Base-by-base conservation (phyloP, 2,329 filamentous ascomycete species). In the Xylariales sp. region DNA sequence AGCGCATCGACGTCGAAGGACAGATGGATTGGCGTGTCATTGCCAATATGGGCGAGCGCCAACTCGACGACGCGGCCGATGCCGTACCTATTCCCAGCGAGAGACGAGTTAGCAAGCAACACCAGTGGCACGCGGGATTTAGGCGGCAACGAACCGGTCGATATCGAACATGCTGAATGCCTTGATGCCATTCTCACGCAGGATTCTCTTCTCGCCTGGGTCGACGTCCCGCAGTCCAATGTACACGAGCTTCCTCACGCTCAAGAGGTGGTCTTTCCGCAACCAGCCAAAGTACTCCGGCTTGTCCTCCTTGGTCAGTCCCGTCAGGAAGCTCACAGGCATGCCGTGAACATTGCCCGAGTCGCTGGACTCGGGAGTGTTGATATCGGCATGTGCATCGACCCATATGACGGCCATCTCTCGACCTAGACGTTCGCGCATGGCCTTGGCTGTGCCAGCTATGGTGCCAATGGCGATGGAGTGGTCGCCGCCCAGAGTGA, bases 111-210 rank as follows among this genome's bases (percentile, higher is more conserved):
- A 37, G 18, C 14, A 6, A 35, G 22, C 3, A 29, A 12, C 14
- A 31, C 2, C 4, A n/a, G 24, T 27, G 16, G 10, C 12, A 10
- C 4, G 10, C 12, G 3, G 31, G 4, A 16, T n/a, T 18, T 3
- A 16, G 20, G 33, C 15, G 16, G 11, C 8, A 36, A 22, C 76
- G 55, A 70, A 88, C 85, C 80, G 77, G 66, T 98, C 93, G 63
- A 98, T 86, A 61, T 98, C 93, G 61, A 95, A 93, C 93, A 98
- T 98, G 69, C 85, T 91, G 59, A 97, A 98, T 4, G 91, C 91
- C 73, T 88, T 91, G 71, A 98, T 93, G 31, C 85, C 84, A 58
- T 97, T 73, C 51, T 97, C 88, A 44, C 84, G 77, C 49, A 98
- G 70, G 46, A 96, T 87, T 69, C 82, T 78, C 83, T 96, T 97